Percentiles rank a stretch among this genome's conserved stretches.
Conservation (phyloP, 2,329 filamentous ascomycete species). For the Aspergillus tamarii region DNA sequence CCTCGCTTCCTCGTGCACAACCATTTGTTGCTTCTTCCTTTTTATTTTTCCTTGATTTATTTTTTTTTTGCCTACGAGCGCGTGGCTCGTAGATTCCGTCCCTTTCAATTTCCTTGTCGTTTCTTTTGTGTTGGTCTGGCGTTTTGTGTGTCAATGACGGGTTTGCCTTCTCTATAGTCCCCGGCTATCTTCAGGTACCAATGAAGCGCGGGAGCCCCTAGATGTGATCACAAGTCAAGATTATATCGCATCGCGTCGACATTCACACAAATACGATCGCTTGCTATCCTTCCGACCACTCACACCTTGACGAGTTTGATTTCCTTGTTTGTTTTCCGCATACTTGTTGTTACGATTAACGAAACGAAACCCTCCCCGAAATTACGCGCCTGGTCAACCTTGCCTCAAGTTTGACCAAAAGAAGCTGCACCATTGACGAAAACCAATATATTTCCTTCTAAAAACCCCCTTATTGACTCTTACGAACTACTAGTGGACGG, state of each 20-base stretch:
- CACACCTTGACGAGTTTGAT: constrained; percentile 27
- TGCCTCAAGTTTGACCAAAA: constrained; percentile 6
- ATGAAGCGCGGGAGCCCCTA: constrained; percentile 22
- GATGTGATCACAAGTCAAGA: constrained; percentile 24
- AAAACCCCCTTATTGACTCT: neutral
- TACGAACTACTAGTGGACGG: neutral
- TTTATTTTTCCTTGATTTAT: constrained; percentile 16
- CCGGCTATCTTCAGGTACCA: constrained; percentile 13
- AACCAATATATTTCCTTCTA: constrained; percentile 6
- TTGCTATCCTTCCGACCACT: constrained; percentile 24
- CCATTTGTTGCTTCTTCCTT: constrained; percentile 20
- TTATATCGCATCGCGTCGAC: constrained; percentile 23
- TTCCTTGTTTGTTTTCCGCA: constrained; percentile 23
- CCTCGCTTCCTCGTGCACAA: constrained; percentile 17
- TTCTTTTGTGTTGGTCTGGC: constrained; percentile 33
- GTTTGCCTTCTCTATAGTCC: constrained; percentile 17
- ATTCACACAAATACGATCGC: constrained; percentile 25
- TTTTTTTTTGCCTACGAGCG: constrained; percentile 21
- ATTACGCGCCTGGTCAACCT: constrained; percentile 17
- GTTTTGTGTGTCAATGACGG: constrained; percentile 29
- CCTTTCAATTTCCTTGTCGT: constrained; percentile 23
- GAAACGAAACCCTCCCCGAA: constrained; percentile 14
- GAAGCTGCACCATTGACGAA: constrained; percentile 15
- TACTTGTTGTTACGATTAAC: constrained; percentile 28
- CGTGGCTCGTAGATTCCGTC: constrained; percentile 25